A percentile compares a stretch with the other conserved stretches of the same genome.
Conservation (phyloP, 306 rosid genomes). For the Fragaria vesca region DNA sequence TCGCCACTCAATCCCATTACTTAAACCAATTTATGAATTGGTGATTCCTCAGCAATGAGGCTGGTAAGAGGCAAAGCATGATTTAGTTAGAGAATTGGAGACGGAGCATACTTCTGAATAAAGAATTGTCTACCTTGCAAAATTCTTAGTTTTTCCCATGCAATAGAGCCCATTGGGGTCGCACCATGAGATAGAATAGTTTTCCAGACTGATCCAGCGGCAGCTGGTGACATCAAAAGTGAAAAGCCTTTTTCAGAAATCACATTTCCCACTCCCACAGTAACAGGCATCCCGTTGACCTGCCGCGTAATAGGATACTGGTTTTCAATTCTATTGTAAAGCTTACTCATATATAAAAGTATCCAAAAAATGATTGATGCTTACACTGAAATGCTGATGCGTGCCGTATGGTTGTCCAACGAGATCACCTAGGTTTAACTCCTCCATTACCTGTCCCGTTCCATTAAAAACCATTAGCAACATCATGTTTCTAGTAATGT, state of each 20-base stretch:
- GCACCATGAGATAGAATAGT: conserved; percentile 74
- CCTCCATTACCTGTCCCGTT: conserved; percentile 63
- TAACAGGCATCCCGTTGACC: conserved; percentile 79
- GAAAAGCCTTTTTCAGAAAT: conserved; percentile 84
- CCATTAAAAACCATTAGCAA: conserved; percentile 14
- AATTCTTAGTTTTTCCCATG: conserved; percentile 85
- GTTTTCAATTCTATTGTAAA: background rate
- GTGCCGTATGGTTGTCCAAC: conserved; percentile 85
- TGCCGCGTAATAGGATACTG: conserved; percentile 31
- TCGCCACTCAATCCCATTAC: background rate
- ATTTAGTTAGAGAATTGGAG: background rate
- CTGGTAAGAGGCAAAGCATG: background rate
- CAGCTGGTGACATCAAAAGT: conserved; percentile 75
- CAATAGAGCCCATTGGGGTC: conserved; percentile 74
- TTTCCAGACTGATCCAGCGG: conserved; percentile 83
- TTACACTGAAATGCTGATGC: conserved; percentile 78
- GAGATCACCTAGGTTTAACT: conserved; percentile 68
- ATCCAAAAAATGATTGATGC: conserved; percentile 18
- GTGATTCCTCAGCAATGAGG: background rate
- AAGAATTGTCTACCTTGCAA: conserved; percentile 48
- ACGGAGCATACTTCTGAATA: background rate
- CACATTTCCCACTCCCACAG: conserved; percentile 86
- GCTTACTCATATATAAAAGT: background rate
- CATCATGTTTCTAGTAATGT: conserved; percentile 20
- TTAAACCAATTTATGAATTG: background rate